These are phyloP conservation scores for Glycine latifolia DNA, from an alignment of 306 rosid species.

Conservation along the genomic window DNA sequence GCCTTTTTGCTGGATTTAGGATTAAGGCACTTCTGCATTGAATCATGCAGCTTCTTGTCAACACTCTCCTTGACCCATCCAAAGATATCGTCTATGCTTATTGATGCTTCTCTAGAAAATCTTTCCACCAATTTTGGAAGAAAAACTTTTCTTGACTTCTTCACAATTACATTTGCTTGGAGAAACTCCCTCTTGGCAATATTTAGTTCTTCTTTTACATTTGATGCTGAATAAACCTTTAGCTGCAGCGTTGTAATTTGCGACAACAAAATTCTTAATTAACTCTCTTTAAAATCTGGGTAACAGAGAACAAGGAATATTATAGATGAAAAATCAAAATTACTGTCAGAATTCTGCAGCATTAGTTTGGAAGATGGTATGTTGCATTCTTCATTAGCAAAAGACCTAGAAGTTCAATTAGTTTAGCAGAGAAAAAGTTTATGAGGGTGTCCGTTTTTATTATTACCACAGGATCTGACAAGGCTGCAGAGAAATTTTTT, in stretches of 20 bases:
- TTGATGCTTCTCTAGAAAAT: constrained; percentile 73
- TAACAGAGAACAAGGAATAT: constrained; percentile 11
- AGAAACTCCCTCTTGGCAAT: constrained; percentile 81
- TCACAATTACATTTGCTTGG: constrained; percentile 73
- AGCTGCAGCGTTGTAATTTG: constrained; percentile 62
- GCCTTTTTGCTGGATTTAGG: constrained; percentile 64
- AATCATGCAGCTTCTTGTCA: constrained; percentile 77
- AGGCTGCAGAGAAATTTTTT: not conserved
- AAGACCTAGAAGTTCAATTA: too few species aligned
- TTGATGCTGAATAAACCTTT: constrained; percentile 83
- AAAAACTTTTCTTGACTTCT: constrained; percentile 79
- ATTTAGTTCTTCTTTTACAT: constrained; percentile 72
- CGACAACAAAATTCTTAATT: constrained; percentile 37
- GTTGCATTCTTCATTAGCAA: too few species aligned
- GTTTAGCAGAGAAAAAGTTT: too few species aligned
- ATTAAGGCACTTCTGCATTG: constrained; percentile 76
- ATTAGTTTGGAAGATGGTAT: too few species aligned
- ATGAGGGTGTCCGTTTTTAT: too few species aligned
- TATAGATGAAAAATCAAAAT: constrained; percentile 1
- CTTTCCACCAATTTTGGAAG: constrained; percentile 85
- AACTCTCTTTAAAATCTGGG: constrained; percentile 11
- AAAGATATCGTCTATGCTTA: constrained; percentile 67
- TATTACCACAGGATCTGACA: not conserved
- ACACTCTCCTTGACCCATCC: constrained; percentile 76
- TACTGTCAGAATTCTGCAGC: not conserved